These are phyloP conservation scores for Lachancea cidri DNA, from an alignment of 805 yeast species.

Conservation along the genomic window DNA sequence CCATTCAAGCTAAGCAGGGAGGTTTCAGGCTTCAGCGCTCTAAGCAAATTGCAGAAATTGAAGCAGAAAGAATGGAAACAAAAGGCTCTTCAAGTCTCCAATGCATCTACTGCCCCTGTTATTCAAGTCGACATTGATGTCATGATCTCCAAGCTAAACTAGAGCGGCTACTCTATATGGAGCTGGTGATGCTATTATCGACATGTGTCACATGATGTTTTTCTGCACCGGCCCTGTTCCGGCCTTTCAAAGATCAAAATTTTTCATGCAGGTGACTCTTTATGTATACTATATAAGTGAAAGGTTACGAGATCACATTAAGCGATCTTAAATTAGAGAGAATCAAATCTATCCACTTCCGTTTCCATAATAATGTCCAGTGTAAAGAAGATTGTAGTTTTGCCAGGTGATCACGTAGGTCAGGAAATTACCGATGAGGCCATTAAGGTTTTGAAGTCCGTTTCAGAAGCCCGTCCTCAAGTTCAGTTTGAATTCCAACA, in stretches of 20 bases:
- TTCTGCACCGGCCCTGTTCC: background rate
- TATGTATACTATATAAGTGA: background rate
- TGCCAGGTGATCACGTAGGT: conserved; percentile 98
- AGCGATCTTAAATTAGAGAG: background rate
- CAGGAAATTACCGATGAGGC: conserved; percentile 88
- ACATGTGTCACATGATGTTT: background rate
- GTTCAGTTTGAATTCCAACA: conserved; percentile 70
- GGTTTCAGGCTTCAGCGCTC: conserved; percentile 69
- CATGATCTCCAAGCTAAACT: conserved; percentile 62
- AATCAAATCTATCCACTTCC: background rate
- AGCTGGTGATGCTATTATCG: background rate
- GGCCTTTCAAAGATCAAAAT: background rate
- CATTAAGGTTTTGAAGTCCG: conserved; percentile 80
- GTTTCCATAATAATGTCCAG: conserved; percentile 7
- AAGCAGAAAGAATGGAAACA: conserved; percentile 48
- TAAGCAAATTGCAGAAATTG: conserved; percentile 60
- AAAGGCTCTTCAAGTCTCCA: conserved; percentile 40
- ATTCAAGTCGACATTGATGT: conserved; percentile 69
- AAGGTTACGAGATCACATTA: background rate
- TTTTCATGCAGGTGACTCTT: background rate
- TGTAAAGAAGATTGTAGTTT: conserved; percentile 68
- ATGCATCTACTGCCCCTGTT: conserved; percentile 61
- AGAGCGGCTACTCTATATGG: conserved; percentile 10
- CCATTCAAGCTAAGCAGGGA: conserved; percentile 70
- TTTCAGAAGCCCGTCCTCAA: conserved; percentile 49